Evolutionary conservation across 352 stramenopile species (phyloP).

Genomic region (Phytophthora chlamydospora): DNA sequence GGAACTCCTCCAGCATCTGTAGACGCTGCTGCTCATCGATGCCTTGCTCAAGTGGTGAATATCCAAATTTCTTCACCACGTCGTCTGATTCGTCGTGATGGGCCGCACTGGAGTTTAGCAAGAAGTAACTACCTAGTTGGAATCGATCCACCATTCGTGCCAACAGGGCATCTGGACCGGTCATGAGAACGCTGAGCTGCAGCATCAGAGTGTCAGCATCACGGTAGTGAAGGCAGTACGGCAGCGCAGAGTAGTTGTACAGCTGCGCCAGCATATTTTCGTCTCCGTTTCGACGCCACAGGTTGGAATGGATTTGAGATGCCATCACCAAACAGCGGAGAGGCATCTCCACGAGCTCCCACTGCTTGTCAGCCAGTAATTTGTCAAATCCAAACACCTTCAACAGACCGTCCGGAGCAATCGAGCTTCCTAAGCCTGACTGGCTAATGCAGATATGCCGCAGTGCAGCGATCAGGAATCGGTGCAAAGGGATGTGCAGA

Average conservation of each 20-base stretch:
- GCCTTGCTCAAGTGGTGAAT: conserved; percentile 56
- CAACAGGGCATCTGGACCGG: conserved; percentile 67
- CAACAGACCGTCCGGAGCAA: conserved; percentile 57
- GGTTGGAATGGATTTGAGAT: conserved; percentile 87
- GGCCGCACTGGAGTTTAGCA: conserved; percentile 25
- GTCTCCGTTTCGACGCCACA: conserved; percentile 88
- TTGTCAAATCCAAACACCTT: conserved; percentile 63
- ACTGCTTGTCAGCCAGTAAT: conserved; percentile 46
- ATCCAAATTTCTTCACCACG: conserved; percentile 45
- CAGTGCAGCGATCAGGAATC: conserved; percentile 76
- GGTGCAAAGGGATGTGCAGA: conserved; percentile 84
- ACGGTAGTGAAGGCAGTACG: conserved; percentile 88
- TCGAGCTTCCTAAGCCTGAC: conserved; percentile 50
- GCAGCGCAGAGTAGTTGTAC: conserved; percentile 90
- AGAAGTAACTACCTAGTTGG: conserved; percentile 75
- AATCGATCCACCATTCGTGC: conserved; percentile 82
- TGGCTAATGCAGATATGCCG: conserved; percentile 72
- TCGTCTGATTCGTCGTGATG: conserved; percentile 19
- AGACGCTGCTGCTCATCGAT: conserved; percentile 76
- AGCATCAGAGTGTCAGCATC: conserved; percentile 84
- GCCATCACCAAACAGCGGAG: conserved; percentile 86
- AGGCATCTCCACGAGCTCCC: conserved; percentile 81
- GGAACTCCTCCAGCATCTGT: conserved; percentile 85
- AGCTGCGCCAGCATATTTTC: conserved; percentile 91
- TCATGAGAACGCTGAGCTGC: conserved; percentile 71